Conservation (phyloP, 2,329 filamentous ascomycete species). For the Cadophora gregata region DNA sequence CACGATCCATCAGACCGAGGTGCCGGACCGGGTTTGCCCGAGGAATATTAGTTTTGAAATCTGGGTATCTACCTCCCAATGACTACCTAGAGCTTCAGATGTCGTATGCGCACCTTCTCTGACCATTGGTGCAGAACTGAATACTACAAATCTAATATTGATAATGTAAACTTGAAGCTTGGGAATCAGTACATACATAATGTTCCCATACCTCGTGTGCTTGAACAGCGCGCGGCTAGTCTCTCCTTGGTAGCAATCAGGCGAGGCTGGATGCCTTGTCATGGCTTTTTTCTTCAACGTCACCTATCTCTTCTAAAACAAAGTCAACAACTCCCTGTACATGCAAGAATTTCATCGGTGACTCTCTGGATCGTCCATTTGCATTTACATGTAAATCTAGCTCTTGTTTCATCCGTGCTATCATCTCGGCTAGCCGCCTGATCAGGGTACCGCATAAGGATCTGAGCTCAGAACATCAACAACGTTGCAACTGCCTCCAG, state of each 20-base stretch:
- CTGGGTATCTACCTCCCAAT: no score
- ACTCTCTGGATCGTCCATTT: neutral
- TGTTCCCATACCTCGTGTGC: neutral
- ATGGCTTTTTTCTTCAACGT: neutral
- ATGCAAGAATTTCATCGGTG: neutral
- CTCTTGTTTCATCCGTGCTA: neutral
- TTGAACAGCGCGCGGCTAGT: neutral
- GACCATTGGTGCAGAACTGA: no score
- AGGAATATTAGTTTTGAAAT: neutral
- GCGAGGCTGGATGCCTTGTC: neutral
- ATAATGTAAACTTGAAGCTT: no score
- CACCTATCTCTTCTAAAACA: no score
- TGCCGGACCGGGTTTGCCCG: slow-evolving; percentile 7
- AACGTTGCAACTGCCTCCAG: neutral
- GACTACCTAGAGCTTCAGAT: neutral
- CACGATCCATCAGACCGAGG: slow-evolving; percentile 16
- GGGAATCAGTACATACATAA: neutral
- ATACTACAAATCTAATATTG: no score
- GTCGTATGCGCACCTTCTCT: neutral
- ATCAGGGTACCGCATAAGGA: neutral
- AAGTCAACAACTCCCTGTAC: neutral
- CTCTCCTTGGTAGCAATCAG: neutral
- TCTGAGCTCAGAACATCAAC: neutral
- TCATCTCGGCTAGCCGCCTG: neutral
- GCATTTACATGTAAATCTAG: neutral